Evolutionary conservation across 2,329 filamentous ascomycete species (phyloP).

Genomic region (Ophiostoma himal-ulmi): DNA sequence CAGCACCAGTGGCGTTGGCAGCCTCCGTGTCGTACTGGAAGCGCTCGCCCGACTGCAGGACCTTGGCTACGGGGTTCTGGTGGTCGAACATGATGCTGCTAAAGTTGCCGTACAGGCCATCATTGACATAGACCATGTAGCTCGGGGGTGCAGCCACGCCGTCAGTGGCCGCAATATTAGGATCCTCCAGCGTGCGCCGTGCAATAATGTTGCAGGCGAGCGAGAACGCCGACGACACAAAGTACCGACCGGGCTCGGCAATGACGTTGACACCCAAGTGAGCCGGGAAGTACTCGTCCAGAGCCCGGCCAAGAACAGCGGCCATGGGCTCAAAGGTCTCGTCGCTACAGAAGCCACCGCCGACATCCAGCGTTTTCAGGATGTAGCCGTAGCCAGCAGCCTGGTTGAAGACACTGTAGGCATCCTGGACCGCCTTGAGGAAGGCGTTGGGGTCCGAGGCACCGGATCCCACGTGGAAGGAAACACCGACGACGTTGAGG

Average conservation of each 20-base stretch:
- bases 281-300: constrained; percentile 84
- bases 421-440: constrained; percentile 83
- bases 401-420: constrained; percentile 81
- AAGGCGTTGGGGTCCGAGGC: constrained; percentile 91
- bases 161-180: constrained; percentile 40
- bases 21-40: constrained; percentile 51
- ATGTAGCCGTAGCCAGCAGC: constrained; percentile 69
- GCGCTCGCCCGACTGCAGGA: constrained; percentile 59
- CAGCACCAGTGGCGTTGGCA: constrained; percentile 30
- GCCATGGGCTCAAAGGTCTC: constrained; percentile 84
- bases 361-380: constrained; percentile 85
- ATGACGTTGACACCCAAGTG: constrained; percentile 71
- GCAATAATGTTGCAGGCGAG: constrained; percentile 95
- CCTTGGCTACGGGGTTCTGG: constrained; percentile 79
- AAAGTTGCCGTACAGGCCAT: constrained; percentile 97
- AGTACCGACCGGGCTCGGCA: constrained; percentile 93
- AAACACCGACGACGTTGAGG: constrained; percentile 89
- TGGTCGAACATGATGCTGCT: constrained; percentile 99
- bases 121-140: constrained; percentile 98
- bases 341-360: constrained; percentile 85
- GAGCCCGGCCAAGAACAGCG: constrained; percentile 65
- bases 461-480: constrained; percentile 96
- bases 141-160: constrained; percentile 52
- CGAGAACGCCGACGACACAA: constrained; percentile 87
- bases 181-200: constrained; percentile 77